A percentile compares a stretch with the other conserved stretches of the same genome.
phyloP scores from a whole-genome alignment of 1,139 yeast genomes.

The Yamadazyma diddensiae region DNA sequence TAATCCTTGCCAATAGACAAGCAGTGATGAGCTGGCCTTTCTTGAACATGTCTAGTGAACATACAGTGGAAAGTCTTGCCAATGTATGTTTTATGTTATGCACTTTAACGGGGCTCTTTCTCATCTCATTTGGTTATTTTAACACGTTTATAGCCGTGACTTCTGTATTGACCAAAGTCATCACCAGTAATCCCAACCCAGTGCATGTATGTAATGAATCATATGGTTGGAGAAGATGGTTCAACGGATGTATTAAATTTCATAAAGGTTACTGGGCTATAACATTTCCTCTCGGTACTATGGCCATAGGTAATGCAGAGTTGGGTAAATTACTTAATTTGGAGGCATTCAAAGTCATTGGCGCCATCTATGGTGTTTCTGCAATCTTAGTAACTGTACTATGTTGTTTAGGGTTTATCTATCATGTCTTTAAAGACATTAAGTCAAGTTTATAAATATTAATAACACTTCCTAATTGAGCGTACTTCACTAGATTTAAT shows the following conservation, averaged over 20 bases:
- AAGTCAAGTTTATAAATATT: too few relatives aligned
- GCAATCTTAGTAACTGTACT: constrained; percentile 27
- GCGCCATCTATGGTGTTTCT: constrained; percentile 56
- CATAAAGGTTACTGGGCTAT: constrained; percentile 77
- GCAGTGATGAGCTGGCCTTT: too few relatives aligned
- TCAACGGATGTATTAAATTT: constrained; percentile 40
- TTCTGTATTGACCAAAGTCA: constrained; percentile 38
- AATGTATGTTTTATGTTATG: constrained; percentile 17
- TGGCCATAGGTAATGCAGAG: constrained; percentile 59
- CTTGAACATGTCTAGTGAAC: neutral
- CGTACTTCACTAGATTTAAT: too few relatives aligned
- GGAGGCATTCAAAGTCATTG: constrained; percentile 55
- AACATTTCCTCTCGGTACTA: constrained; percentile 89
- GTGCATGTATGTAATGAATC: constrained; percentile 17
- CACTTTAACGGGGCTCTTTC: constrained; percentile 39
- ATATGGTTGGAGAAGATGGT: constrained; percentile 12
- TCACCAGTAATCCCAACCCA: constrained; percentile 26
- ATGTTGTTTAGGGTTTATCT: constrained; percentile 28
- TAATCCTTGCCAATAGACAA: constrained; percentile 8
- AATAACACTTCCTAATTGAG: too few relatives aligned
- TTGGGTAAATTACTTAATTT: constrained; percentile 42
- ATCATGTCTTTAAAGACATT: constrained; percentile 10
- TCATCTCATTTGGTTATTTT: constrained; percentile 62
- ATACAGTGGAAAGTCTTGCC: constrained; percentile 9
- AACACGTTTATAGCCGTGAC: constrained; percentile 55